A percentile compares a stretch with the other conserved stretches of the same genome.
Evolutionary conservation across 1,139 yeast species (phyloP).

Genomic region (Kazachstania sp.): DNA sequence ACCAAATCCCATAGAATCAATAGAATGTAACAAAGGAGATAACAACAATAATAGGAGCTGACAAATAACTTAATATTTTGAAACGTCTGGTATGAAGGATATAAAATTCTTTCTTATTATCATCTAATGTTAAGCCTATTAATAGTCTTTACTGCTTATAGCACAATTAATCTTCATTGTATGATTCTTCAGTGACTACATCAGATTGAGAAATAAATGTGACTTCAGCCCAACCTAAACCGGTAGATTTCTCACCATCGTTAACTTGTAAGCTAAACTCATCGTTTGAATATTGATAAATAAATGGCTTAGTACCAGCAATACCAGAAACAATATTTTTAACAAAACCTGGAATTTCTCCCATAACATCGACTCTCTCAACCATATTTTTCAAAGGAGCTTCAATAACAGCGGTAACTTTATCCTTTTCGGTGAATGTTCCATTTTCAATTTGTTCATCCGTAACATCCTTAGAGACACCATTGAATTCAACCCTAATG

Average conservation of each 20-base stretch:
- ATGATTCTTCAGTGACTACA: conserved; percentile 22
- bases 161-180: conserved; percentile 15
- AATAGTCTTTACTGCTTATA: not conserved
- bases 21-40: too few relatives aligned
- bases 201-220: conserved; percentile 54
- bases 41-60: not conserved
- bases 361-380: conserved; percentile 95
- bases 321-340: conserved; percentile 90
- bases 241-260: conserved; percentile 37
- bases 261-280: conserved; percentile 33
- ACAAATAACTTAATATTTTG: not conserved
- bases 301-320: conserved; percentile 91
- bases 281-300: conserved; percentile 65
- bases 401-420: conserved; percentile 35
- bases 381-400: conserved; percentile 54
- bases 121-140: too few relatives aligned
- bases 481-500: conserved; percentile 51
- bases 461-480: conserved; percentile 37
- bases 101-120: not conserved
- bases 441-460: conserved; percentile 34
- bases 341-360: conserved; percentile 89
- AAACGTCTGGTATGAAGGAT: not conserved
- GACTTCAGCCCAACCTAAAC: conserved; percentile 73
- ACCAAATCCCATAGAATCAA: not conserved
- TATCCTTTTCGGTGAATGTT: conserved; percentile 11